Base-by-base conservation (phyloP, 345 rosid species). In the Aquilaria sinensis region DNA sequence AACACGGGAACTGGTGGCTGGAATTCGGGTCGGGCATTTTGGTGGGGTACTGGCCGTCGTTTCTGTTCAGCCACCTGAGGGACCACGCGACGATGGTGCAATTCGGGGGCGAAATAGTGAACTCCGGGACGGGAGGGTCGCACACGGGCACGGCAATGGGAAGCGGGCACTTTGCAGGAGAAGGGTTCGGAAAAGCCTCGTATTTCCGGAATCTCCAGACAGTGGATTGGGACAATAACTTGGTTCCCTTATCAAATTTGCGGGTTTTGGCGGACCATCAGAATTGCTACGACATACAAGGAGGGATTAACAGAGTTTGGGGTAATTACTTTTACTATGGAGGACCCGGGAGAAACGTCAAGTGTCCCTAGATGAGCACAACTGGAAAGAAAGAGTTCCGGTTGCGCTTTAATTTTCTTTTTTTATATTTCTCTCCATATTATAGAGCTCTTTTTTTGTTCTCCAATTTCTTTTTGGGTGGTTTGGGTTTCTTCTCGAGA, bases 1-100 rank as follows among this genome's bases (percentile, higher is more conserved):
- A 94, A 78, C 99, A 90, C 62, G 99, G 99, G 31, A 85, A 94
- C 63, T 94, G 99, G 99, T 94, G 99, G 99, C 80, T 94, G 52
- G 95, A 94, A 77, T 90, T 94, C 71, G 99, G 97, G 67, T 78
- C 89, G 0, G 99, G 99, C 46, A 67, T 85, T 5, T 69, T 94
- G 47, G 96, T 94, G 1, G 99, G 99, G 10, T 94, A 94, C 53
- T 94, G 99, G 99, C 99, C 99, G 0, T 78, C 95, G 10, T 74
- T 75, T 67, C 59, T 94, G 71, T 94, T 94, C 64, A 86, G 88
- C 1, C 97, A 88, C 75, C 77, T 94, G 6, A 81, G 78, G 51
- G 87, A 86, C 61, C 88, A 84, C 62, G 99, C 97, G 53, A 90
- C 85, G 60, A 90, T 94, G 97, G 88, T 94, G 9, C 99, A 94